A percentile compares a stretch with the other conserved stretches of the same genome.
Evolutionary conservation across 2,329 filamentous ascomycete species (phyloP).

Genomic region (Colletotrichum karsti): DNA sequence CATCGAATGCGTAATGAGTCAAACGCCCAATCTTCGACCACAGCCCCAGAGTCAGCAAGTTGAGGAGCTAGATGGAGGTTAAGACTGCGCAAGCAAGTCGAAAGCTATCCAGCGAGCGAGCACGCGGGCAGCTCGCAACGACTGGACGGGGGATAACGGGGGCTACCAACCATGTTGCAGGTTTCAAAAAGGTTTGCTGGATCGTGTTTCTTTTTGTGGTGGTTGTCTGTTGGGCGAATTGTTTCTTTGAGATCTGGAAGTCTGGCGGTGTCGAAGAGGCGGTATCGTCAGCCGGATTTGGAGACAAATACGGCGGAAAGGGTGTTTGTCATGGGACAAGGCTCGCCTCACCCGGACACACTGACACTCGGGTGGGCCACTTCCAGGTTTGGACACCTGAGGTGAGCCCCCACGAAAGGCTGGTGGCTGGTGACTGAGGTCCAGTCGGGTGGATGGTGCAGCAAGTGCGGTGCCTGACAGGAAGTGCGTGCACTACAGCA

Average conservation of each 20-base stretch:
- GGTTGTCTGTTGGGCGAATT: neutral
- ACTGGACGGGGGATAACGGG: neutral
- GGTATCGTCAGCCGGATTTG: neutral
- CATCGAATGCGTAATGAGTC: slow-evolving; percentile 95
- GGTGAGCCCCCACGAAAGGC: neutral
- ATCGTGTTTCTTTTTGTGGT: neutral
- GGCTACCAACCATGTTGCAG: slow-evolving; percentile 25
- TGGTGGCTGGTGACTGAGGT: neutral
- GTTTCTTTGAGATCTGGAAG: neutral
- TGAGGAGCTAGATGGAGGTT: slow-evolving; percentile 64
- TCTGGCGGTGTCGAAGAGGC: slow-evolving; percentile 5
- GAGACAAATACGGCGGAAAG: neutral
- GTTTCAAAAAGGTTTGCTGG: neutral
- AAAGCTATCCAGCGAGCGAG: slow-evolving; percentile 8
- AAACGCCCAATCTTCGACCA: slow-evolving; percentile 88
- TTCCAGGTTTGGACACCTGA: neutral
- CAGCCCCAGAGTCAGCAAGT: slow-evolving; percentile 74
- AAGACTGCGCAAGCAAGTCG: slow-evolving; percentile 43
- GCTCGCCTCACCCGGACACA: neutral
- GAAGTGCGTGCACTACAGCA: neutral
- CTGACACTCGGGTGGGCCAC: slow-evolving; percentile 10
- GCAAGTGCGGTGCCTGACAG: neutral
- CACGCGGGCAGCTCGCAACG: slow-evolving; percentile 16
- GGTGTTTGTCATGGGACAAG: slow-evolving; percentile 22
- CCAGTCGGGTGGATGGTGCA: no score